These are phyloP conservation scores for Juncus effusus DNA, from an alignment of 176 grass and related monocot species.

Conservation along the genomic window DNA sequence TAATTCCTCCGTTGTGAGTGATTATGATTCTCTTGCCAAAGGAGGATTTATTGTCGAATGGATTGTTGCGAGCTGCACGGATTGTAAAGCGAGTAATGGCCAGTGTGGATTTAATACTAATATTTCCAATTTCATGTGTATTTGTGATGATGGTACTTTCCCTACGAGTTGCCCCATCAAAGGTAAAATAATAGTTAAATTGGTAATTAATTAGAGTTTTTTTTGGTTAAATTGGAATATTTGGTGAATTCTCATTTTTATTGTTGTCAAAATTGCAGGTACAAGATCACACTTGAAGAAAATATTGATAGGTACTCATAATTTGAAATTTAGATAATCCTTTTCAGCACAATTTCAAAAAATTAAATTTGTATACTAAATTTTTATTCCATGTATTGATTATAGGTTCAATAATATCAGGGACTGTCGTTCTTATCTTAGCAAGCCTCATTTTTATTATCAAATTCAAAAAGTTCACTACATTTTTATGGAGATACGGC, in stretches of 20 bases:
- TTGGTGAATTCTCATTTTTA: neutral
- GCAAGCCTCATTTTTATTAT: neutral
- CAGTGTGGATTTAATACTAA: slow-evolving; percentile 27
- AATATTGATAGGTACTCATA: too few relatives aligned
- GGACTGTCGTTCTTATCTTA: neutral
- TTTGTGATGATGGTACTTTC: slow-evolving; percentile 27
- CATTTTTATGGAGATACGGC: neutral
- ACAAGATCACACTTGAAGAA: too few relatives aligned
- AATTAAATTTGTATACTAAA: neutral
- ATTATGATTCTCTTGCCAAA: slow-evolving; percentile 25
- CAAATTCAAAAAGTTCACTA: neutral
- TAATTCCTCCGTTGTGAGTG: neutral
- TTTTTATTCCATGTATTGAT: neutral
- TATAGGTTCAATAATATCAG: neutral
- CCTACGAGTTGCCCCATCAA: neutral
- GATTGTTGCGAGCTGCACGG: neutral
- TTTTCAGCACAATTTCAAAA: neutral
- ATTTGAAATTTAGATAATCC: neutral
- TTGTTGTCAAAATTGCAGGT: too few relatives aligned
- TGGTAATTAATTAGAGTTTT: neutral
- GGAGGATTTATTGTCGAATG: slow-evolving; percentile 35
- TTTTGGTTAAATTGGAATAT: neutral
- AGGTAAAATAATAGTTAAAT: neutral
- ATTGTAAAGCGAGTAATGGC: slow-evolving; percentile 33
- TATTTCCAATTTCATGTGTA: slow-evolving; percentile 32